Conservation (phyloP, 768 basidiomycete species). For the Leucosporidium scottii region DNA sequence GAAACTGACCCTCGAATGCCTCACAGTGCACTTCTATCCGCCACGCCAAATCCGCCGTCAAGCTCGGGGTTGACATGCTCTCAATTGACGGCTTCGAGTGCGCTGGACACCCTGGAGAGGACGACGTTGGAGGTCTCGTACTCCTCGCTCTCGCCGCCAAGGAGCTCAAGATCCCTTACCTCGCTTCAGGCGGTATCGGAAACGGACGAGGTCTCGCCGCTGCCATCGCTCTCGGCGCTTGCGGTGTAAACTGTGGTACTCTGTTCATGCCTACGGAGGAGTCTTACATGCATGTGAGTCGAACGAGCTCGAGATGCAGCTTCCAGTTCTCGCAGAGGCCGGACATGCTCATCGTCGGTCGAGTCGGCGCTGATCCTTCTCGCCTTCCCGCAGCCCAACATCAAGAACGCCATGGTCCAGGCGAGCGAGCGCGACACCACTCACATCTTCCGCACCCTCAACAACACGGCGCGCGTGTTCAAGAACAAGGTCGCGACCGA, state of each 20-base stretch:
- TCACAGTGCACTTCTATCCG: constrained; percentile 63
- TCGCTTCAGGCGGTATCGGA: constrained; percentile 86
- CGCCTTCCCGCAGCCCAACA: constrained; percentile 76
- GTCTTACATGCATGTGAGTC: constrained; percentile 47
- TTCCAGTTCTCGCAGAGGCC: no score
- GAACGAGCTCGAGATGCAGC: neutral
- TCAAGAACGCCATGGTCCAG: constrained; percentile 81
- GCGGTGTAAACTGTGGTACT: constrained; percentile 82
- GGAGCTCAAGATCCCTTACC: constrained; percentile 73
- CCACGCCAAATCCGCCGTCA: constrained; percentile 70
- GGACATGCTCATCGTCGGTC: no score
- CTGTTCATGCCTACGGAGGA: constrained; percentile 90
- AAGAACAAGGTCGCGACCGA: constrained; percentile 69
- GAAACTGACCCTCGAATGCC: neutral
- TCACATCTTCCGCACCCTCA: constrained; percentile 80
- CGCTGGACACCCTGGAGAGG: constrained; percentile 62
- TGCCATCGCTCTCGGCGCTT: constrained; percentile 47
- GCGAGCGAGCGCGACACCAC: constrained; percentile 66
- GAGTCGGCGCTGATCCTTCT: neutral
- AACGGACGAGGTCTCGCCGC: constrained; percentile 77
- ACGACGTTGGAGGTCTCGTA: constrained; percentile 65
- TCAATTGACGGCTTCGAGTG: constrained; percentile 12
- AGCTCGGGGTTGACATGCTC: constrained; percentile 2
- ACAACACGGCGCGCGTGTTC: constrained; percentile 35
- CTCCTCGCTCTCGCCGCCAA: constrained; percentile 70